These are phyloP conservation scores for Mucor mucedo DNA, from an alignment of 371 early-diverging fungal species.

Conservation along the genomic window DNA sequence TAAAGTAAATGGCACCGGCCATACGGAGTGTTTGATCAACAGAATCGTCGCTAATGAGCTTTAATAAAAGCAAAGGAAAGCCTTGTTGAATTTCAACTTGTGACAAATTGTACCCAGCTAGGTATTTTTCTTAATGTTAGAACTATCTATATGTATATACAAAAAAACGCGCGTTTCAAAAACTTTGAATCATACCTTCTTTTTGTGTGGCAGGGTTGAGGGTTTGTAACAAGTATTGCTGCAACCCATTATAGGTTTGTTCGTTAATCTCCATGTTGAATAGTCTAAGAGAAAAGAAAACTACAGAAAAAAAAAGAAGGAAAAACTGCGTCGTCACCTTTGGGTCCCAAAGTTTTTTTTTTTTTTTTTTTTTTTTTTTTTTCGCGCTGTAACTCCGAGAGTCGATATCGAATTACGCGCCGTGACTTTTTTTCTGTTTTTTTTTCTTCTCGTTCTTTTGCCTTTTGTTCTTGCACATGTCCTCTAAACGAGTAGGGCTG, in stretches of 20 bases:
- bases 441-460: neutral
- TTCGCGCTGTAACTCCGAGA: neutral
- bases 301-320: slow-evolving; percentile 12
- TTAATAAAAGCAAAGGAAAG: slow-evolving; percentile 76
- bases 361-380: neutral
- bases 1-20: slow-evolving; percentile 90
- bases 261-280: slow-evolving; percentile 56
- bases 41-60: slow-evolving; percentile 65
- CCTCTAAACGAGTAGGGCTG: neutral
- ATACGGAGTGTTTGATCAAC: slow-evolving; percentile 71
- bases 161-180: too few species aligned
- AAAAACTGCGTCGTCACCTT: slow-evolving; percentile 13
- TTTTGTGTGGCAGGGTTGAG: slow-evolving; percentile 77
- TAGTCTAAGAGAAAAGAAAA: neutral
- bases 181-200: slow-evolving; percentile 57
- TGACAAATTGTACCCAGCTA: slow-evolving; percentile 70
- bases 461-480: neutral
- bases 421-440: neutral
- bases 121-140: too few species aligned
- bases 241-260: slow-evolving; percentile 64
- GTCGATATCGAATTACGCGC: too few species aligned
- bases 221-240: slow-evolving; percentile 77
- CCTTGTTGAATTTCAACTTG: slow-evolving; percentile 70
- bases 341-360: neutral
- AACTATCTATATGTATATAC: too few species aligned